Base-by-base conservation (phyloP, 2,329 filamentous ascomycete genomes). In the Cladosporium sp. region DNA sequence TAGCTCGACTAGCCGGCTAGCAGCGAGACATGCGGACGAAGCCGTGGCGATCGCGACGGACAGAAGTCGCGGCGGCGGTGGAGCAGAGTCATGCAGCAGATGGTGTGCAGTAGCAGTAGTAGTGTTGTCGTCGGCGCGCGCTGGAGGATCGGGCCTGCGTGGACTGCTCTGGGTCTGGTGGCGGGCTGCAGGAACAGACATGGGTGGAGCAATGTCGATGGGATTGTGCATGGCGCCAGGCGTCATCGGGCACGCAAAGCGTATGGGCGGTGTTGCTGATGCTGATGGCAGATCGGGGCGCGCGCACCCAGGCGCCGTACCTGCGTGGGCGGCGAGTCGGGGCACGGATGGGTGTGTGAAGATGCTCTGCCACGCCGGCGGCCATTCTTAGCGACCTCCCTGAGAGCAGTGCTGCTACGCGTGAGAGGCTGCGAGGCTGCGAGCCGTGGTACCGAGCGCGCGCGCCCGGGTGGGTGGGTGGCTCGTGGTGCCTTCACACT, bases 371-470 rank as follows among this genome's bases (percentile, higher is more conserved):
- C n/a, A n/a, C 28, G 28, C 28, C 12, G 4, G 28, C 28, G 9
- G 28, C 28, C 28, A 10, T 22, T 15, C 13, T 9, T 45, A 10
- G 42, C 42, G 42, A 17, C 39, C 20, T n/a, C 39, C 19, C n/a
- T n/a, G n/a, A n/a, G n/a, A n/a, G n/a, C n/a, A n/a, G n/a, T n/a
- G n/a, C n/a, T n/a, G n/a, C n/a, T n/a, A 10, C 28, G 28, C 8
- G 28, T 9, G 28, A 32, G 28, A 32, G n/a, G n/a, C n/a, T n/a
- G n/a, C n/a, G n/a, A 24, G 39, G 24, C 8, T 22, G 49, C 50
- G 40, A 53, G 51, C 51, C 51, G 39, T 54, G 51, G 51, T 54
- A 54, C 51, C 39, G 51, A 54, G 51, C 51, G 15, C 19, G 37
- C 24, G 32, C n/a, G n/a, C n/a, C n/a, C n/a, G n/a, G n/a, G n/a